phyloP scores from a whole-genome alignment of 2,329 filamentous ascomycete genomes.

The Exophiala aquamarina region DNA sequence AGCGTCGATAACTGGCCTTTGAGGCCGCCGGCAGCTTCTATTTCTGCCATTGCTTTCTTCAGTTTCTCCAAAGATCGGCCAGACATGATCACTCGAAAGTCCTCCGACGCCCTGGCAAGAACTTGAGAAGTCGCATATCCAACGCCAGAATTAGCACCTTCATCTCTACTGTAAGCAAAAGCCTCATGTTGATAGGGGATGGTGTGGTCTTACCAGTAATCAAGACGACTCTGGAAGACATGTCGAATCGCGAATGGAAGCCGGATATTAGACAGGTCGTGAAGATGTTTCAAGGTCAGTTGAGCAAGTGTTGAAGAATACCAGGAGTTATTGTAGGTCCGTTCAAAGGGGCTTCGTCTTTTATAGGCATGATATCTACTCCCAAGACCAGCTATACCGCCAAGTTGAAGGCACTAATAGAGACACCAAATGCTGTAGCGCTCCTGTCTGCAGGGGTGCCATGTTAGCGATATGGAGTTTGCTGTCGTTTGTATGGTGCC shows the following conservation, averaged over 20 bases:
- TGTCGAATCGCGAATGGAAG: not conserved
- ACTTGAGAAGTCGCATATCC: constrained; percentile 27
- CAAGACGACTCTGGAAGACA: constrained; percentile 8
- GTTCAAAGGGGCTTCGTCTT: too few species aligned
- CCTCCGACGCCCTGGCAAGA: constrained; percentile 18
- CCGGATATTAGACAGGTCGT: too few species aligned
- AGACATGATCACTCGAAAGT: constrained; percentile 26
- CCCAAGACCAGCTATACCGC: too few species aligned
- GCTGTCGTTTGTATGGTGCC: too few species aligned
- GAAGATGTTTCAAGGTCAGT: too few species aligned
- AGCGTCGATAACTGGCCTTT: constrained; percentile 30
- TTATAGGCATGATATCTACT: too few species aligned
- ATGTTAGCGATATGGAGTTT: too few species aligned
- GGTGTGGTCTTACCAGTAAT: constrained; percentile 10
- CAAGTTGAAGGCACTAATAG: too few species aligned
- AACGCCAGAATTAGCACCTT: constrained; percentile 31
- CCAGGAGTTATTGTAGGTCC: too few species aligned
- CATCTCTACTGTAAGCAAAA: not conserved
- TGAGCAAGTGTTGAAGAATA: too few species aligned
- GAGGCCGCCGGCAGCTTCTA: constrained; percentile 4
- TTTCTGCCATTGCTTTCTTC: constrained; percentile 7
- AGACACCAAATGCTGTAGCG: too few species aligned
- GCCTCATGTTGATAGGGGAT: not conserved
- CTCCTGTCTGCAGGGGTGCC: too few species aligned
- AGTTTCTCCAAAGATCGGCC: constrained; percentile 12